phyloP scores from a whole-genome alignment of 2,329 filamentous ascomycete species.

The Fusarium pseudoanthophilum region DNA sequence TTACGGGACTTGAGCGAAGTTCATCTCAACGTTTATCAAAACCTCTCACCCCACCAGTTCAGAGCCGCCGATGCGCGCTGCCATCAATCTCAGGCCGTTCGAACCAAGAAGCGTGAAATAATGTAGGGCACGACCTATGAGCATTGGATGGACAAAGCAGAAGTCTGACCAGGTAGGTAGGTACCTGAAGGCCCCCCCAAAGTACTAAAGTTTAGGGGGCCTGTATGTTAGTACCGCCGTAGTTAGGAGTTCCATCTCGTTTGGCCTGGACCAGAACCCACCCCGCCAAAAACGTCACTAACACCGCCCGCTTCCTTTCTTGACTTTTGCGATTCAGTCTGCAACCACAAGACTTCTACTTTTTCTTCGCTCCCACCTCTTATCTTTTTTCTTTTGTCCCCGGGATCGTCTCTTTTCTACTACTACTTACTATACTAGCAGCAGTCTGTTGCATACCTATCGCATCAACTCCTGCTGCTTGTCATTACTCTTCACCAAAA shows the following conservation, averaged over 20 bases:
- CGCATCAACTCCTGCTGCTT: conserved; percentile 5
- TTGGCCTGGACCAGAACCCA: conserved; percentile 16
- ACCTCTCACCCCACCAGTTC: conserved; percentile 17
- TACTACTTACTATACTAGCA: background rate
- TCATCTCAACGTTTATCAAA: conserved; percentile 6
- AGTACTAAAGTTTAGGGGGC: background rate
- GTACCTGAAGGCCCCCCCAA: conserved; percentile 11
- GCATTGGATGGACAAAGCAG: conserved; percentile 3
- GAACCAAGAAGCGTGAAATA: conserved; percentile 9
- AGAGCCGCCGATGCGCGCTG: conserved; percentile 21
- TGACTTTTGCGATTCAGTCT: conserved; percentile 44
- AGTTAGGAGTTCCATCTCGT: background rate
- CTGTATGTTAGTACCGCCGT: background rate
- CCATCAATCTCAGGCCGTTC: conserved; percentile 4
- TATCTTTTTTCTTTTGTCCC: conserved; percentile 4
- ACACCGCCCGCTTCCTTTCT: conserved; percentile 37
- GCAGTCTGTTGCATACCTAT: background rate
- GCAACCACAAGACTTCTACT: conserved; percentile 27
- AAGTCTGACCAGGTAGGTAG: background rate
- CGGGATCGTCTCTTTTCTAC: background rate
- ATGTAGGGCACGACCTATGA: conserved; percentile 20
- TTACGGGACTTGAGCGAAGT: background rate
- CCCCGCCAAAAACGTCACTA: conserved; percentile 44
- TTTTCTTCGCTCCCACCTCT: conserved; percentile 7
- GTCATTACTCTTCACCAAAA: conserved; percentile 3